Conservation (phyloP, 2,329 filamentous ascomycete species). For the Apiospora rasikravindrae region DNA sequence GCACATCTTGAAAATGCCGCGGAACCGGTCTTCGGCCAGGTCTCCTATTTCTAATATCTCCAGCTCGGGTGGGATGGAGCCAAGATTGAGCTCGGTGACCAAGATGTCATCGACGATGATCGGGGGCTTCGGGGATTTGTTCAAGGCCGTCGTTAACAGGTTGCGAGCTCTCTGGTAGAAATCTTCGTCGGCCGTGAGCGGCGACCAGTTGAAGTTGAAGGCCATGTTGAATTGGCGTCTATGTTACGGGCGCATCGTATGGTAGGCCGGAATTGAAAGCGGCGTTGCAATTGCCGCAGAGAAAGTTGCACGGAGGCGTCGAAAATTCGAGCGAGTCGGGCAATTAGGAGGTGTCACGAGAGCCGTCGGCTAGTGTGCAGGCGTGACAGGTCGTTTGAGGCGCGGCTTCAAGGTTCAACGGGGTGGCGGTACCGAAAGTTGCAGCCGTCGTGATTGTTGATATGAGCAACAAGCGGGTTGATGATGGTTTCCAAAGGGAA, state of each 20-base stretch:
- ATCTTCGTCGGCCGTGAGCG: slow-evolving; percentile 90
- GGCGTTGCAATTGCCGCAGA: neutral
- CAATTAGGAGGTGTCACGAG: slow-evolving; percentile 10
- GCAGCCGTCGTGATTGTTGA: neutral
- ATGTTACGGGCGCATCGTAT: slow-evolving; percentile 37
- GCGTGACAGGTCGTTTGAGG: slow-evolving; percentile 1
- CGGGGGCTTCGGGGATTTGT: slow-evolving; percentile 96
- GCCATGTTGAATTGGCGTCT: slow-evolving; percentile 74
- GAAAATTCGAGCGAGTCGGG: neutral
- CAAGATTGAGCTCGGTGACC: slow-evolving; percentile 96
- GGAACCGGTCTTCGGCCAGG: slow-evolving; percentile 93
- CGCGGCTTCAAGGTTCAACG: slow-evolving; percentile 2
- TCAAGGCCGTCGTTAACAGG: slow-evolving; percentile 90
- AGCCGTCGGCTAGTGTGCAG: neutral
- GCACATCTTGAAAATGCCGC: slow-evolving; percentile 99
- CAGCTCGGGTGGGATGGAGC: slow-evolving; percentile 89
- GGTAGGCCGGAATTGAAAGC: neutral
- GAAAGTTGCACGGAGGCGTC: neutral
- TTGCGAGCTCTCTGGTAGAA: slow-evolving; percentile 92
- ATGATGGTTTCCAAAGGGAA: slow-evolving; percentile 1
- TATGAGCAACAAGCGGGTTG: slow-evolving; percentile 7
- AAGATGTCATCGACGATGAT: slow-evolving; percentile 99
- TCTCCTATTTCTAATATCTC: slow-evolving; percentile 98
- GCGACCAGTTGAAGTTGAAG: slow-evolving; percentile 99
- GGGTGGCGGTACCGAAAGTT: slow-evolving; percentile 11